Evolutionary conservation across 306 rosid genomes (phyloP), one percentile per base, ranked within the genome.

Genomic region (Quercus alba): DNA sequence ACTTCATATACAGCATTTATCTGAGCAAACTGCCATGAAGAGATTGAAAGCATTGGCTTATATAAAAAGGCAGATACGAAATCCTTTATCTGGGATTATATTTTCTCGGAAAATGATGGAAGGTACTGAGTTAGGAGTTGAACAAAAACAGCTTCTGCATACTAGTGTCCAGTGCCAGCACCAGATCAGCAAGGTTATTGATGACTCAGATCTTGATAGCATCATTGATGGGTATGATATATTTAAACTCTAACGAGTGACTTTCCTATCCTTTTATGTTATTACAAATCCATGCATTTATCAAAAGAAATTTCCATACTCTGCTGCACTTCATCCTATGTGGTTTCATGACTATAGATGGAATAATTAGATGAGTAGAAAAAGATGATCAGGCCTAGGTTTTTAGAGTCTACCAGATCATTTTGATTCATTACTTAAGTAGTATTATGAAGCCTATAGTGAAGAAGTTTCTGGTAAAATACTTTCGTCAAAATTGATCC

Each of bases 181-280:
- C 74, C 99, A 95, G 89, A 94, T 95, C 74, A 90, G 90, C 90
- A 95, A 91, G 86, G 79, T 95, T 78, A 92, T 95, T 11, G 98
- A 93, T 0, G 99, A 95, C 87, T 89, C 97, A 0, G 98, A 95
- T 83, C 93, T 95, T 78, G 98, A 93, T 82, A 84, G 81, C 87
- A 91, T 95, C 85, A 82, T 93, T 33, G 98, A 93, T 15, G 96
- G 98, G 99, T 95, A 91, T 78, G 91, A 54, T 59, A 72, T 56
- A 19, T 75, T 49, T 6, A 20, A 2, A 73, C 56, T 41, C 26
- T 72, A 55, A 33, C 21, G 31, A 13, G 38, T 74, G 46, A 15
- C 23, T 38, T 57, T 78, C 49, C 72, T 44, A 19, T 17, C 17
- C 4, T 1, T 77, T 26, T n/a, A 70, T 21, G 15, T 4, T 0